These are phyloP conservation scores for Bacterosira constricta DNA, from an alignment of 108 stramenopile genomes.

Conservation along the genomic window DNA sequence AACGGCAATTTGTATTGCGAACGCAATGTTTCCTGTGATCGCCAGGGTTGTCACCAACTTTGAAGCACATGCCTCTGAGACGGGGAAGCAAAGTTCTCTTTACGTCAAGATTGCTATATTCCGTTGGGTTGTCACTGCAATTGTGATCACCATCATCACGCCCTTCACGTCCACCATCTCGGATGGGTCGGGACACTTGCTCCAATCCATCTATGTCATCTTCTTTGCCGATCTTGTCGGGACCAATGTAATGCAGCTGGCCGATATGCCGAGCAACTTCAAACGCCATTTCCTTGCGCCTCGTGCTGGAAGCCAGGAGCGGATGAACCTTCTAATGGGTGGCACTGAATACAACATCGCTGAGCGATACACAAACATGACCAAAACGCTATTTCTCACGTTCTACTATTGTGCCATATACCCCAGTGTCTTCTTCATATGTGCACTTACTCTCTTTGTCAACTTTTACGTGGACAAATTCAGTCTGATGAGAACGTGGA, in stretches of 20 bases:
- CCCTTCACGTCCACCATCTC: conserved; percentile 68
- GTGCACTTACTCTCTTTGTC: conserved; percentile 67
- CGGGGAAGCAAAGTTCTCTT: conserved; percentile 66
- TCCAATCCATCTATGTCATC: conserved; percentile 39
- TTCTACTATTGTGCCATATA: conserved; percentile 84
- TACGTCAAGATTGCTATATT: conserved; percentile 79
- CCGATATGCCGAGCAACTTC: conserved; percentile 64
- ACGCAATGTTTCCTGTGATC: conserved; percentile 75
- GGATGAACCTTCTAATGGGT: conserved; percentile 79
- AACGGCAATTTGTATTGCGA: conserved; percentile 70
- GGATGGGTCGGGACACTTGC: conserved; percentile 32
- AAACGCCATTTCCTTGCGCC: conserved; percentile 81
- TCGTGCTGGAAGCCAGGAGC: conserved; percentile 74
- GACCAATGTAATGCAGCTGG: conserved; percentile 57
- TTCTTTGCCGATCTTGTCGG: conserved; percentile 85
- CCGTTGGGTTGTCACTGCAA: conserved; percentile 83
- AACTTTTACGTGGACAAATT: conserved; percentile 80
- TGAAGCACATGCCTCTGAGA: conserved; percentile 79
- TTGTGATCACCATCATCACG: conserved; percentile 82
- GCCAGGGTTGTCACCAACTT: conserved; percentile 68
- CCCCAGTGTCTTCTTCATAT: conserved; percentile 75
- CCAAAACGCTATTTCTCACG: conserved; percentile 72
- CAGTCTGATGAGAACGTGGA: conserved; percentile 82
- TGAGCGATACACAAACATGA: conserved; percentile 72
- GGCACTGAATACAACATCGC: conserved; percentile 79